Base-by-base conservation (phyloP, 1,139 yeast species). In the Nakaseomyces delphensis region DNA sequence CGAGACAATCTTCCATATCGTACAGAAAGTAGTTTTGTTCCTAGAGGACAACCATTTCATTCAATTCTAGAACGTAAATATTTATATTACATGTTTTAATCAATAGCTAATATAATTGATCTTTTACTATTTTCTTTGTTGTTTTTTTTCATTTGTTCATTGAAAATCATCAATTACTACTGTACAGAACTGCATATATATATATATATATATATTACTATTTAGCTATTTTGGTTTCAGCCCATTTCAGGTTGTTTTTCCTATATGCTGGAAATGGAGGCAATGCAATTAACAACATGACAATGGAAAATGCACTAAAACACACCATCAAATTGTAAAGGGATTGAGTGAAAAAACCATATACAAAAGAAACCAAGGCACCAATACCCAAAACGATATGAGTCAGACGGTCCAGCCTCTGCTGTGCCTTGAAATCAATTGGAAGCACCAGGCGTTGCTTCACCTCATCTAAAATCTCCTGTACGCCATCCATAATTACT, bases 21-120 rank as follows among this genome's bases (percentile, higher is more conserved):
- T 87, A 44, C 83, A 76, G 59, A 78, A 80, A 59, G 75, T 84
- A 50, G 79, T 83, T 28, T 68, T 76, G 47, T 73, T 77, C 58
- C 73, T 89, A 56, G 85, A 83, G 63, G 76, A 79, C 53, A 85
- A 86, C 66, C 95, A 94, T 27, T 86, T 82, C 67, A 83, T 77
- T 60, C 62, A 59, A 46, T 70, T 70, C 48, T 69, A 60, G 13
- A 38, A 28, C 25, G 6, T 23, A 23, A 7, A 23, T 7, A 23
- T 23, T 7, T 23, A 7, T 23, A 7, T 23, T 7, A 28, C 31
- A 25, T 25, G 31, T 28, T 30, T 15, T 10, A 7, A 16, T 6
- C 6, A 15, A 13, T n/a, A 25, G 16, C 16, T 10, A 27, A 19
- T 11, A 21, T 7, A 21, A 21, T 25, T 10, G 28, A n/a, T n/a